These are phyloP conservation scores for Physcomitrellopsis africana DNA, from an alignment of 225 moss, liverwort and hornwort genomes.

Conservation along the genomic window DNA sequence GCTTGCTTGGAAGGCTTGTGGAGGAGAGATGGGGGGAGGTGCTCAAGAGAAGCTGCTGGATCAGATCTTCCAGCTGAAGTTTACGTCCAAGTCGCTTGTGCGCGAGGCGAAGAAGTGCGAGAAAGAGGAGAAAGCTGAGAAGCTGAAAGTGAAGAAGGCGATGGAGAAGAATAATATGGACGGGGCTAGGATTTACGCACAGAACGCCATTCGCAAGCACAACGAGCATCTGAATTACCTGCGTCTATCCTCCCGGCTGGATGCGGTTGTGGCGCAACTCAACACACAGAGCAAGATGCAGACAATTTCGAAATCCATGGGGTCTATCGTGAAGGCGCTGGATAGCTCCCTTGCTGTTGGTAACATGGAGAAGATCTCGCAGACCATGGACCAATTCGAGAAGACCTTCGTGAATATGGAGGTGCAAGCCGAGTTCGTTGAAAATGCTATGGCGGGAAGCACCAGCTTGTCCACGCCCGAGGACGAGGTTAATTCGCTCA, in stretches of 20 bases:
- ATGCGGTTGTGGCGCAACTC: conserved; percentile 54
- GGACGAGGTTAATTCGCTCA: conserved; percentile 68
- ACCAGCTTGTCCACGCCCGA: conserved; percentile 65
- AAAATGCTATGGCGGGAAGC: conserved; percentile 64
- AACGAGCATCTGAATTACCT: conserved; percentile 57
- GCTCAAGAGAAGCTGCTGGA: conserved; percentile 60
- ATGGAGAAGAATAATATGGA: conserved; percentile 65
- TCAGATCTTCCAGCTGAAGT: conserved; percentile 54
- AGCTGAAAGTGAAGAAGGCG: conserved; percentile 52
- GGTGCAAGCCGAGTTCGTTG: conserved; percentile 61
- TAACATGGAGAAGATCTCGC: conserved; percentile 68
- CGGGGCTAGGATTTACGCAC: conserved; percentile 53
- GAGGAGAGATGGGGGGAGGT: conserved; percentile 45
- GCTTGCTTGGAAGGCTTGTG: too few species aligned
- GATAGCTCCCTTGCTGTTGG: conserved; percentile 60
- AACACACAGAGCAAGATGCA: conserved; percentile 70
- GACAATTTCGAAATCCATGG: conserved; percentile 71
- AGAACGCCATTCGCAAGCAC: conserved; percentile 64
- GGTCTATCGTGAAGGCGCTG: conserved; percentile 55
- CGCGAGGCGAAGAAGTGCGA: conserved; percentile 61
- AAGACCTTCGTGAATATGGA: conserved; percentile 68
- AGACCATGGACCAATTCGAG: conserved; percentile 71
- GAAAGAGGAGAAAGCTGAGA: conserved; percentile 58
- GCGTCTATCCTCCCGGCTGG: conserved; percentile 46
- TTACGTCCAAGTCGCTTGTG: conserved; percentile 55